Base-by-base conservation (phyloP, 495 filamentous ascomycete genomes). In the Penicillium parvum region DNA sequence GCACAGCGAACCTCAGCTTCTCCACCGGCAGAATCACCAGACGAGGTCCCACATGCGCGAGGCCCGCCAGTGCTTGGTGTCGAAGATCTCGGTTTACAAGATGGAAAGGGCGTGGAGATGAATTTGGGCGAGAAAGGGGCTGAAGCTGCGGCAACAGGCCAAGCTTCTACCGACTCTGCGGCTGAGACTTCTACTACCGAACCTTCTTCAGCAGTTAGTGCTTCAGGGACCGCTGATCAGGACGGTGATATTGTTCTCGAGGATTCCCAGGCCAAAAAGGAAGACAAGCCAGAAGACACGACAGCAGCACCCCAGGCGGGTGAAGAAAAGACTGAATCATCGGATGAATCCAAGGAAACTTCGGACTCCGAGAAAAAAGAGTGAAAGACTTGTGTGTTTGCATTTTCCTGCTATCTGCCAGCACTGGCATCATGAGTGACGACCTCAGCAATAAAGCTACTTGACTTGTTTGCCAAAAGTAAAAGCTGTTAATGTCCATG, bases 1-100 rank as follows among this genome's bases (percentile, higher is more conserved):
- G n/a, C 12, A 14, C 28, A 45, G n/a, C 40, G 39, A 25, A 28
- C 47, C 7, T 46, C 44, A 15, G 30, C 30, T 7, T 48, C 58
- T 7, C 45, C 57, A 5, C 55, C 55, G 27, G 50, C 57, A 7
- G 67, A 72, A 11, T 44, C 60, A 4, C 54, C 59, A 6, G 65
- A 68, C 32, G 88, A 92, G 51, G 53, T 77, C 1, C 86, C 89
- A 9, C 88, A 95, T 56, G 88, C 86, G 2, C 76, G 86, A 11
- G 87, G 89, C 0, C 91, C 92, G 0, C 78, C 84, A 8, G 75
- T 86, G 43, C 81, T 98, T 17, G 90, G 90, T 0, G 78, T 88
- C 18, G 85, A 89, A 53, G 92, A 98, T 57, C 81, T 85, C 57
- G 92, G 92, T 1, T 79, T 88, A 12, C 91, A 96, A 60, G 70